Evolutionary conservation across 371 early-diverging fungal species (phyloP).

Genomic region (Circinella minor): DNA sequence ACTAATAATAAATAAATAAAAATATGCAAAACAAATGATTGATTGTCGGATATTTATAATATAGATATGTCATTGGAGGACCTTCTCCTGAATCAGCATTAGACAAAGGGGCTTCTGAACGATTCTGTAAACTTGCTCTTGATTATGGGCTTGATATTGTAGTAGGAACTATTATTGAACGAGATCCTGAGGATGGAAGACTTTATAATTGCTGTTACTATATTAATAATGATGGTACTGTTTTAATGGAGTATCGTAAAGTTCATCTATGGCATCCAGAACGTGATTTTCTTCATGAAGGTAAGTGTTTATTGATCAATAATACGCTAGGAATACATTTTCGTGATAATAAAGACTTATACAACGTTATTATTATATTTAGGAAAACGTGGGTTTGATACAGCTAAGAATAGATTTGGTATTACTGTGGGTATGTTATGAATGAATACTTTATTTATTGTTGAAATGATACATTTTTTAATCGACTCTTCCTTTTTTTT

Average conservation of each 20-base stretch:
- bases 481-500: too few species aligned
- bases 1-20: too few species aligned
- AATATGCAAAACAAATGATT: too few species aligned
- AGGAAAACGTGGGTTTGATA: slow-evolving; percentile 20
- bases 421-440: slow-evolving; percentile 35
- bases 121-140: slow-evolving; percentile 24
- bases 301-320: background rate
- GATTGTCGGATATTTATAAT: background rate
- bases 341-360: background rate
- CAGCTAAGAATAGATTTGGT: slow-evolving; percentile 40
- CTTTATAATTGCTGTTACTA: slow-evolving; percentile 40
- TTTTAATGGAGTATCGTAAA: slow-evolving; percentile 39
- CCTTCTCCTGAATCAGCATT: slow-evolving; percentile 15
- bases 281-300: slow-evolving; percentile 26
- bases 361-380: background rate
- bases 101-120: slow-evolving; percentile 8
- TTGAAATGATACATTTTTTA: too few species aligned
- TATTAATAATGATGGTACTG: slow-evolving; percentile 37
- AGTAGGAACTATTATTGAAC: slow-evolving; percentile 36
- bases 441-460: too few species aligned
- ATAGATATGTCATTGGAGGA: slow-evolving; percentile 24
- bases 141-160: slow-evolving; percentile 41
- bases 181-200: slow-evolving; percentile 26
- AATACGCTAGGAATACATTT: background rate
- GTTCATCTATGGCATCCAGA: slow-evolving; percentile 47